Percentiles rank a stretch among this genome's conserved stretches.
Evolutionary conservation across 192 early-diverging fungal species (phyloP).

Genomic region (Entophlyctis luteolus): DNA sequence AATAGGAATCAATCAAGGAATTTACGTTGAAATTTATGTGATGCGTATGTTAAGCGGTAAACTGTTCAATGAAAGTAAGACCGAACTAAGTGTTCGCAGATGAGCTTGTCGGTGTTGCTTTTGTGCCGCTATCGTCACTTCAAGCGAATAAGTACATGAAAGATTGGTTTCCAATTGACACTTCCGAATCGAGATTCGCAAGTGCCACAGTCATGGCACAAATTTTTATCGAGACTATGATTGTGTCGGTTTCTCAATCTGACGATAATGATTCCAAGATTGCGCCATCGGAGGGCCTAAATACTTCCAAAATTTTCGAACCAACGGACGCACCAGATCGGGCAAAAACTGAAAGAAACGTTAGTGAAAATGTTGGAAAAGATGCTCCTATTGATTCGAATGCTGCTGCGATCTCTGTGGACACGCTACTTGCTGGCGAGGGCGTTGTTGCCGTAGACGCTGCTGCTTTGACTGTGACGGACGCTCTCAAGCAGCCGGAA

Average conservation of each 20-base stretch:
- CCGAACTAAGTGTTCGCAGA: slow-evolving; percentile 14
- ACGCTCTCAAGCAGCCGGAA: not conserved
- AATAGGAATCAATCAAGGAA: slow-evolving; percentile 5
- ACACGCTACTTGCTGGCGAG: no score
- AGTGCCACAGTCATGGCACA: slow-evolving; percentile 19
- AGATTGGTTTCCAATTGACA: slow-evolving; percentile 33
- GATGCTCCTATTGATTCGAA: no score
- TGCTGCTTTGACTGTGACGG: not conserved
- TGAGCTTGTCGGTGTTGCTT: slow-evolving; percentile 31
- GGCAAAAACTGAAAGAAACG: no score
- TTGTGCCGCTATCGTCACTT: slow-evolving; percentile 23
- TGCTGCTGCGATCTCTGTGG: no score
- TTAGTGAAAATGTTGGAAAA: no score
- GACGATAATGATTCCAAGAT: not conserved
- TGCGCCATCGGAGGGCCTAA: not conserved
- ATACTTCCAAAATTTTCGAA: no score
- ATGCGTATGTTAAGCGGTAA: slow-evolving; percentile 3
- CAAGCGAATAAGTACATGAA: slow-evolving; percentile 26
- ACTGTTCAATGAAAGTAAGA: not conserved
- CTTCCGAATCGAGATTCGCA: slow-evolving; percentile 24
- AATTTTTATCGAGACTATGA: slow-evolving; percentile 28
- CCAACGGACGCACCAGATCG: no score
- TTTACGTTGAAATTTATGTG: slow-evolving; percentile 32
- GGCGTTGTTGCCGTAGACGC: not conserved
- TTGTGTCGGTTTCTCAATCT: slow-evolving; percentile 1